phyloP scores from a whole-genome alignment of 345 rosid species.

The Iberis pinnata region DNA sequence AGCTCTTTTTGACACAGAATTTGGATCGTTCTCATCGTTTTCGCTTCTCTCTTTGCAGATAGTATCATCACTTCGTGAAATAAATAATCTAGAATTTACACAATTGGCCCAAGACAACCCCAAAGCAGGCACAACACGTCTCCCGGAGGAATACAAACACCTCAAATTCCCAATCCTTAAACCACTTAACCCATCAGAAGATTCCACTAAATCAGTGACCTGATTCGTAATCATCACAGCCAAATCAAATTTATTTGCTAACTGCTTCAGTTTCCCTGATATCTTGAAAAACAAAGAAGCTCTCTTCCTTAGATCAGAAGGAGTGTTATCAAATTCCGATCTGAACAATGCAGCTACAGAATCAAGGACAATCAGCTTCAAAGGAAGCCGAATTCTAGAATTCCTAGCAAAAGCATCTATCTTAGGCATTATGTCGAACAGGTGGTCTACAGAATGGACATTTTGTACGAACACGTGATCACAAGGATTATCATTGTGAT shows the following conservation, averaged over 20 bases:
- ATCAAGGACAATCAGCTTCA: constrained; percentile 71
- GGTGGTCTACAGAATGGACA: constrained; percentile 52
- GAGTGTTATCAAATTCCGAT: constrained; percentile 74
- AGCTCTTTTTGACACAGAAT: constrained; percentile 24
- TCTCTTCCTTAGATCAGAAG: constrained; percentile 55
- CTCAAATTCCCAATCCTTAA: constrained; percentile 58
- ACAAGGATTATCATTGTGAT: constrained; percentile 37
- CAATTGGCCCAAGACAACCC: constrained; percentile 84
- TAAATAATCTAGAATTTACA: constrained; percentile 72
- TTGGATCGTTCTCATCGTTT: constrained; percentile 16
- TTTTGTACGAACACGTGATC: constrained; percentile 55
- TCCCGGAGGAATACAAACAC: constrained; percentile 53
- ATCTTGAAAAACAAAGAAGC: constrained; percentile 69
- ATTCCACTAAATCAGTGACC: constrained; percentile 57
- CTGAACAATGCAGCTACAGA: constrained; percentile 83
- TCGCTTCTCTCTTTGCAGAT: constrained; percentile 15
- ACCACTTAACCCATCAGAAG: constrained; percentile 50
- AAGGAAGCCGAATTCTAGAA: constrained; percentile 40
- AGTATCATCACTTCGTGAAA: constrained; percentile 44
- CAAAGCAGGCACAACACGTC: constrained; percentile 64
- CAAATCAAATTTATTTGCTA: constrained; percentile 56
- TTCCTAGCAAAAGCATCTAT: constrained; percentile 40
- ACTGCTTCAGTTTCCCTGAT: constrained; percentile 54
- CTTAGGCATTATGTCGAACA: constrained; percentile 68
- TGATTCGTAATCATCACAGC: constrained; percentile 81